A percentile compares a stretch with the other conserved stretches of the same genome.
phyloP scores from a whole-genome alignment of 352 stramenopile species.

The Saprolegnia parasitica region DNA sequence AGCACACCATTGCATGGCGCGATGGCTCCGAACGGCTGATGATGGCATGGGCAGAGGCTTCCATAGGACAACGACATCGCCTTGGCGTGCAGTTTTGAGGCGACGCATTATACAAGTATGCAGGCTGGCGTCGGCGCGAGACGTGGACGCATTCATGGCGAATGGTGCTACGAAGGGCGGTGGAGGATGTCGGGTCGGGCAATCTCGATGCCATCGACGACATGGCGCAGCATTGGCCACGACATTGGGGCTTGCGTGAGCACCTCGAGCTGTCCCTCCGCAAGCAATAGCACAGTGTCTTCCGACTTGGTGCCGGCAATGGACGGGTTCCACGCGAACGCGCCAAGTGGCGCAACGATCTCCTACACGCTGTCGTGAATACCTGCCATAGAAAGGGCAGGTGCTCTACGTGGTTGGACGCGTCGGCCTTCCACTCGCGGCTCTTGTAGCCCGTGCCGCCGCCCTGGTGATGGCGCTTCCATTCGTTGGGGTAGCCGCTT shows the following conservation, averaged over 20 bases:
- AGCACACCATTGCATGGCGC: too few relatives aligned
- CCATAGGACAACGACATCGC: too few relatives aligned
- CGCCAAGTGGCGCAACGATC: constrained; percentile 42
- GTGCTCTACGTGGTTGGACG: constrained; percentile 31
- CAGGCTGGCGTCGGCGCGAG: too few relatives aligned
- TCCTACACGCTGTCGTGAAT: background rate
- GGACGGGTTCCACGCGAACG: constrained; percentile 69
- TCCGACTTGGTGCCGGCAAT: constrained; percentile 69
- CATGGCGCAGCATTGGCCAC: constrained; percentile 55
- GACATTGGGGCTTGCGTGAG: constrained; percentile 43
- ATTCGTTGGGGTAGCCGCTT: constrained; percentile 55
- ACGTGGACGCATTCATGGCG: background rate
- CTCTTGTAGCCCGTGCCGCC: constrained; percentile 62
- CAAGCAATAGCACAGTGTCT: constrained; percentile 54
- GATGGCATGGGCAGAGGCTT: too few relatives aligned
- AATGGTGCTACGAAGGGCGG: constrained; percentile 24
- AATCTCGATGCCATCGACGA: constrained; percentile 43
- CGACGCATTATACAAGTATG: too few relatives aligned
- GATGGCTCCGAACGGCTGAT: too few relatives aligned
- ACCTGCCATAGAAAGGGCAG: background rate
- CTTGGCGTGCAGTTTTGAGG: too few relatives aligned
- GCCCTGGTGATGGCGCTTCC: constrained; percentile 63
- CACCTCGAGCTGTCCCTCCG: constrained; percentile 39
- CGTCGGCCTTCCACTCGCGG: constrained; percentile 67
- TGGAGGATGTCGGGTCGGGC: constrained; percentile 56